Evolutionary conservation across 1,139 yeast species (phyloP).

Genomic region (Kodamaea sp.): DNA sequence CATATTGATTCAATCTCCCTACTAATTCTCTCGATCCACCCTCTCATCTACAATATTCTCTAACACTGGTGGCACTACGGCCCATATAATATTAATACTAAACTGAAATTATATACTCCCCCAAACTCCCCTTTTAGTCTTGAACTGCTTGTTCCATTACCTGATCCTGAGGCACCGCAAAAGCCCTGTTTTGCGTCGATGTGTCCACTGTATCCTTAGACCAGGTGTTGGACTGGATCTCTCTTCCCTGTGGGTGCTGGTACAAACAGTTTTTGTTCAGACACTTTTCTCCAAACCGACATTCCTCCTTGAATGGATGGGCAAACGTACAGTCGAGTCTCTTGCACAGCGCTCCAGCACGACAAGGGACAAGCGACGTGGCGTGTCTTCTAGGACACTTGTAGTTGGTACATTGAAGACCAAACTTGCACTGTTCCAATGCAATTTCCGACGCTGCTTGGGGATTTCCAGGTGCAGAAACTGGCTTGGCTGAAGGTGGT

Average conservation of each 20-base stretch:
- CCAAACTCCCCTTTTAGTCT: slow-evolving; percentile 22
- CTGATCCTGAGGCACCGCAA: slow-evolving; percentile 78
- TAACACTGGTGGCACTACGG: no score
- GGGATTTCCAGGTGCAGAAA: slow-evolving; percentile 17
- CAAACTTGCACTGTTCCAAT: slow-evolving; percentile 82
- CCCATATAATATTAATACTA: no score
- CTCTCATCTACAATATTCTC: no score
- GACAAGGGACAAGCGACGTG: slow-evolving; percentile 67
- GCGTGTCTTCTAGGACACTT: slow-evolving; percentile 88
- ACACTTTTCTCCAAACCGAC: slow-evolving; percentile 79
- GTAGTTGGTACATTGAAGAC: slow-evolving; percentile 70
- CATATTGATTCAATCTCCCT: no score
- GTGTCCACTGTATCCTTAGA: slow-evolving; percentile 23
- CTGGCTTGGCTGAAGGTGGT: slow-evolving; percentile 45
- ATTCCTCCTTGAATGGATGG: slow-evolving; percentile 76
- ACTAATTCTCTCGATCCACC: no score
- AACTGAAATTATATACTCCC: no score
- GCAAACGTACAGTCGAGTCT: slow-evolving; percentile 80
- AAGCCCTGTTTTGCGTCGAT: slow-evolving; percentile 53
- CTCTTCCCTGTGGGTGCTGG: slow-evolving; percentile 78
- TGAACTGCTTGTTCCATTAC: slow-evolving; percentile 71
- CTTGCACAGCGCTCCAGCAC: slow-evolving; percentile 75
- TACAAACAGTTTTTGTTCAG: slow-evolving; percentile 67
- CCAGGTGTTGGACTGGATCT: slow-evolving; percentile 46
- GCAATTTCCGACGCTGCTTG: slow-evolving; percentile 45